Base-by-base conservation (phyloP, 495 filamentous ascomycete species). In the Xylaria grammica region DNA sequence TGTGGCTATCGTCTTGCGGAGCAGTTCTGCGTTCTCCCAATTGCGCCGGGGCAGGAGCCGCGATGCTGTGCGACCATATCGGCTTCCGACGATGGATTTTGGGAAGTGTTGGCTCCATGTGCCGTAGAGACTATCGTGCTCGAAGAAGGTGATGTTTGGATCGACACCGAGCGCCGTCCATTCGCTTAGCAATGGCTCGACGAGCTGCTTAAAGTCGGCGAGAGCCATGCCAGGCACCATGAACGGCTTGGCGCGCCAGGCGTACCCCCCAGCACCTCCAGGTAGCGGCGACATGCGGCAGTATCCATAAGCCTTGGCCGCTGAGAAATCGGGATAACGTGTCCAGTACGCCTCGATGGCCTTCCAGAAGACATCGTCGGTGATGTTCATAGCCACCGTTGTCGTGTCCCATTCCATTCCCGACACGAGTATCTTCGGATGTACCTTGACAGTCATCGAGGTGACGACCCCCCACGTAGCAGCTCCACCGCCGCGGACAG, bases 401-500 rank as follows among this genome's bases (percentile, higher is more conserved):
- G 67, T 64, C 50, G 56, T 69, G 26, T 64, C 65, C 68, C 80
- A 83, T 6, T 63, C 77, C 10, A 81, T 75, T 10, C 77, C 71
- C 7, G 82, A 76, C 2, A 80, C 74, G 7, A 69, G 70, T 17
- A 74, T 68, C 62, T 81, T 81, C 34, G 71, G 79, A 56, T 78
- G 72, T 26, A 80, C 79, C 27, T 79, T 81, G 54, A 82, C 75
- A 26, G 78, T 79, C 49, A 85, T 67, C 1, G 82, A 84, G 22
- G 81, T 83, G 10, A 86, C 81, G 9, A 86, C 72, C 10, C 85
- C 85, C 59, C 76, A 87, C 44, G 82, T 84, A 62, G 81, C 58
- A 48, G 72, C 77, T 17, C 79, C 78, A 4, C 85, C 85, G 0
- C 86, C 85, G 26, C 85, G 75, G 22, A 89, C 69, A 4, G 82